Base-by-base conservation (phyloP, 1,139 yeast species). In the Magnusiomyces paraingens region DNA sequence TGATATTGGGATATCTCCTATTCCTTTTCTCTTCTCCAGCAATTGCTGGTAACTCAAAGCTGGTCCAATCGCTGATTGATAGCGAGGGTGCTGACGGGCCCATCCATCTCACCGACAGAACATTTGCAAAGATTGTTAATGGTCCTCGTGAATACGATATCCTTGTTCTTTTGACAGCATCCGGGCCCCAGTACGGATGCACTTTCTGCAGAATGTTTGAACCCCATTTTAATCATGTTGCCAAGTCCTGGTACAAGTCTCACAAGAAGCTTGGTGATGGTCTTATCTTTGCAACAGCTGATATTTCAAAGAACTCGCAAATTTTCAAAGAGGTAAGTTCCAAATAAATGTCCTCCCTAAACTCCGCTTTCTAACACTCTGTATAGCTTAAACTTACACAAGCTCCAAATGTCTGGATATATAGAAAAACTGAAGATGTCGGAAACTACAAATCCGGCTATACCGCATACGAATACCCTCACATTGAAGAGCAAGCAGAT, bases 351-450 rank as follows among this genome's bases (percentile, higher is more conserved):
- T 10, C 14, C 10, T 29, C 22, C 12, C 21, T 40, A 10, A 3
- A 17, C 11, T 3, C 20, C 8, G 10, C 15, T 44, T 26, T 32
- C 51, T 49, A 41, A 49, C 51, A 3, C 73, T 83, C 66, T 21
- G 5, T 22, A 36, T 42, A 49, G 46, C 43, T 55, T n/a, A 74
- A 78, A 43, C 73, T 93, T 62, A 80, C 81, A 62, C 83, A 82
- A 57, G 95, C 93, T 42, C 99, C 99, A 40, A 84, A 86, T 65
- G 66, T 90, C 47, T 84, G 77, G 70, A 70, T 84, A 57, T 85
- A 82, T 67, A 71, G 77, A 2, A 89, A 94, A 20, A 76, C 83
- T n/a, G 68, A 75, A 52, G 64, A 69, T 44, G 51, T 69, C 53
- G 52, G 57, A 21, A 61, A 63, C 15, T 60, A 67, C 49, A 62